A percentile compares a stretch with the other conserved stretches of the same genome.
These are phyloP conservation scores for Cladosporium sp. DNA, from an alignment of 2,329 filamentous ascomycete genomes.

Conservation along the genomic window DNA sequence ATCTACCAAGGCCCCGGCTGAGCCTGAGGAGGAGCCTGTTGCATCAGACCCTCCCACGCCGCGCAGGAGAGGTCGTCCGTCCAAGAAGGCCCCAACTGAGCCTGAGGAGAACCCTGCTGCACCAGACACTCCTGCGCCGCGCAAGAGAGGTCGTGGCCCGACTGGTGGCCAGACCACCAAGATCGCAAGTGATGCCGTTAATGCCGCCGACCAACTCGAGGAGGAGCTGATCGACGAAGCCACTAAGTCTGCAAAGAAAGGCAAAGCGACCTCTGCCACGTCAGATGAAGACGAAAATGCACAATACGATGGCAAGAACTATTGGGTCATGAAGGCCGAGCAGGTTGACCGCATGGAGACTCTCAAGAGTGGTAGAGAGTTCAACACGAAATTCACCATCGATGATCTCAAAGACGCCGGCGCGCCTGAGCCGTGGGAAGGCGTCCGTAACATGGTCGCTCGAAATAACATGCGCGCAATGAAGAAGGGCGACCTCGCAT, in stretches of 20 bases:
- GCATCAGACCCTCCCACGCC: conserved; percentile 6
- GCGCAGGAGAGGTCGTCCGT: conserved; percentile 10
- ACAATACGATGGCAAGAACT: conserved; percentile 23
- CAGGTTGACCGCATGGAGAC: conserved; percentile 75
- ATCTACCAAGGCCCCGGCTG: conserved; percentile 11
- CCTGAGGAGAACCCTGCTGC: conserved; percentile 6
- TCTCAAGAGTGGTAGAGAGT: conserved; percentile 65
- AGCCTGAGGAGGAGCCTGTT: conserved; percentile 7
- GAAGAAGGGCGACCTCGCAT: conserved; percentile 85
- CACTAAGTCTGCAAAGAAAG: conserved; percentile 14
- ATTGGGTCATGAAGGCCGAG: conserved; percentile 55
- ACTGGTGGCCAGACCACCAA: conserved; percentile 23
- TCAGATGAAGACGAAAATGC: neutral
- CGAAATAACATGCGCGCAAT: conserved; percentile 88
- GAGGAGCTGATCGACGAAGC: conserved; percentile 24
- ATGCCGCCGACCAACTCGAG: conserved; percentile 27
- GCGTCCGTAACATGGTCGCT: conserved; percentile 52
- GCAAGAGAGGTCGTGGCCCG: conserved; percentile 9
- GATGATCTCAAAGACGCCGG: conserved; percentile 72
- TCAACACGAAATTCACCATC: conserved; percentile 90
- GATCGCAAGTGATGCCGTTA: conserved; percentile 23
- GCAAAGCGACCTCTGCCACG: conserved; percentile 6
- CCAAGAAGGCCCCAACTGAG: too few relatives aligned
- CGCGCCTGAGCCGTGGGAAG: conserved; percentile 86
- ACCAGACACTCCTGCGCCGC: conserved; percentile 7